Percentiles rank a stretch among this genome's conserved stretches.
These are phyloP conservation scores for Rhynchospora tenuis DNA, from an alignment of 176 grass and related monocot species.

Conservation along the genomic window DNA sequence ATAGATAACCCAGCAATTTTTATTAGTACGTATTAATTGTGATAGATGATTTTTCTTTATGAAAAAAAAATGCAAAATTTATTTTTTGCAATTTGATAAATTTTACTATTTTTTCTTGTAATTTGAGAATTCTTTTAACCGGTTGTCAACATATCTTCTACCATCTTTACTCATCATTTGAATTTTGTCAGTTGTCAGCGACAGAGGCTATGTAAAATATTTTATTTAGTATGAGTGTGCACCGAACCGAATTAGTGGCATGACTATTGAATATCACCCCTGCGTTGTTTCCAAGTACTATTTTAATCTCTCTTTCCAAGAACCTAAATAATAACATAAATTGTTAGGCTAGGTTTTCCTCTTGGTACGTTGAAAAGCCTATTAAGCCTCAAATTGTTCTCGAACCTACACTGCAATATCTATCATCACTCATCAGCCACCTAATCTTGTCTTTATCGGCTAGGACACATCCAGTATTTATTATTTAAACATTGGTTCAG, in stretches of 20 bases:
- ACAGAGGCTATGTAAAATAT: background rate
- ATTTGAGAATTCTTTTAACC: background rate
- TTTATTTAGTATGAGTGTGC: background rate
- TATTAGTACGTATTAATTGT: background rate
- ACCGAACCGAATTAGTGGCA: background rate
- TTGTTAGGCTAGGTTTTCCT: background rate
- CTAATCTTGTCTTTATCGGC: no score
- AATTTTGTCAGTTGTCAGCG: background rate
- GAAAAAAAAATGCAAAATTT: background rate
- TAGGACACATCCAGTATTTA: no score
- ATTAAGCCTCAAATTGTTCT: background rate
- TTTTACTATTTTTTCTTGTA: background rate
- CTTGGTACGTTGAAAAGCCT: background rate
- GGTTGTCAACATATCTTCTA: background rate
- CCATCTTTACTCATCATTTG: background rate
- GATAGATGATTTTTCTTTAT: no score
- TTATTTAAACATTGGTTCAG: background rate
- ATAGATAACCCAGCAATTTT: background rate
- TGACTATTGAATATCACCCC: background rate
- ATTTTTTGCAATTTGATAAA: background rate
- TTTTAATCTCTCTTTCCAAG: background rate
- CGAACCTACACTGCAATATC: background rate
- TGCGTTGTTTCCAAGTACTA: background rate
- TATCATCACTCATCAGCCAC: background rate
- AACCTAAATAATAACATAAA: background rate